These are phyloP conservation scores for Pseudoneurospora amorphoporcata DNA, from an alignment of 495 filamentous ascomycete species.

Conservation along the genomic window DNA sequence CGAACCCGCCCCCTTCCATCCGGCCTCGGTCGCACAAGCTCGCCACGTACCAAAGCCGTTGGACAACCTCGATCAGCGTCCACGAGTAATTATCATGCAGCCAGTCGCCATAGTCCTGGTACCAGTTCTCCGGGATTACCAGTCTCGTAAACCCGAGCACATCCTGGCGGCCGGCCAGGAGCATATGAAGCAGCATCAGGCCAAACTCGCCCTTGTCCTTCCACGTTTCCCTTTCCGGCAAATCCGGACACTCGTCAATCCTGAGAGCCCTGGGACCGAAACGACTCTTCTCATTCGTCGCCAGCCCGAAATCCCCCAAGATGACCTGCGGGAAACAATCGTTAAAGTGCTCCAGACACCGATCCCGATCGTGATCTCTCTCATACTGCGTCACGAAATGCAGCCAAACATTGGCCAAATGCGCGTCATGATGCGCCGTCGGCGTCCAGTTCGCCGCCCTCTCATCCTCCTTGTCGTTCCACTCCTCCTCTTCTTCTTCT, in stretches of 20 bases:
- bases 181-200: neutral
- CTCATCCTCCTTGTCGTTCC: neutral
- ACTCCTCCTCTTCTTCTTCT: neutral
- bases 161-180: neutral
- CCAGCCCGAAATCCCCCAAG: neutral
- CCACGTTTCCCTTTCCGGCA: conserved; percentile 2
- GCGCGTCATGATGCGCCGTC: neutral
- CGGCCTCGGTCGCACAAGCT: neutral
- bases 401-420: conserved; percentile 3
- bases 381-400: conserved; percentile 10
- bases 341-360: neutral
- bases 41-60: neutral
- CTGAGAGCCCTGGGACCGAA: neutral
- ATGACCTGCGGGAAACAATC: conserved; percentile 3
- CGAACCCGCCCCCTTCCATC: neutral
- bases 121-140: neutral
- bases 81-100: neutral
- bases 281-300: neutral
- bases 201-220: conserved; percentile 4
- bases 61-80: neutral
- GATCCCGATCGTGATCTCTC: neutral
- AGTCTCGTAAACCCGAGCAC: neutral
- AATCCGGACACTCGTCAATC: neutral
- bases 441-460: neutral
- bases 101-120: neutral